A percentile compares a stretch with the other conserved stretches of the same genome.
Conservation (phyloP, 2,329 filamentous ascomycete genomes). For the Colletotrichum sp. region DNA sequence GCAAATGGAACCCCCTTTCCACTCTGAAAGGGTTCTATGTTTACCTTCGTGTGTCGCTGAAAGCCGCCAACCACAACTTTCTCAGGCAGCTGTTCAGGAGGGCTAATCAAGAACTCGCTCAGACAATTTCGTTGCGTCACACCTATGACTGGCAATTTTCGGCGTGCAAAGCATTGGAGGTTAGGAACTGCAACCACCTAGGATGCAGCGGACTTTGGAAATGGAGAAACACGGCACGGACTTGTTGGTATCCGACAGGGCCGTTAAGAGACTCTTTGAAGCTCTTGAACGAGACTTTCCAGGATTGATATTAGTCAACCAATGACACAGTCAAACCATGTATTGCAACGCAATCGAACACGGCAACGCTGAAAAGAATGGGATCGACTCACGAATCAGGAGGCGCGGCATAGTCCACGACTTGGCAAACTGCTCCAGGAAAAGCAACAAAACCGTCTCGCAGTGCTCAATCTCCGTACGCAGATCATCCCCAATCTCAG, state of each 20-base stretch:
- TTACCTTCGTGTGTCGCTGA: not conserved
- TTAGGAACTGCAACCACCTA: conserved; percentile 21
- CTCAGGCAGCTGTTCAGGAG: not conserved
- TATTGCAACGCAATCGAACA: rapidly evolving
- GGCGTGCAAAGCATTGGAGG: not conserved
- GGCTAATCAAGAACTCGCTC: not conserved
- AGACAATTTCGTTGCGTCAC: not conserved
- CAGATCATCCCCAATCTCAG: not conserved
- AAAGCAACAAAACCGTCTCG: conserved; percentile 10
- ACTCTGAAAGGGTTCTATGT: not conserved
- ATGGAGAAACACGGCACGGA: conserved; percentile 9
- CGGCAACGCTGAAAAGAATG: not conserved
- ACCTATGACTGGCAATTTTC: not conserved
- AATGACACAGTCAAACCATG: not conserved
- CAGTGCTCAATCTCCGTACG: conserved; percentile 2
- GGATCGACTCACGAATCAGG: conserved; percentile 15
- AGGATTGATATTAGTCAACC: not conserved
- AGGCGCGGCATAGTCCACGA: conserved; percentile 19
- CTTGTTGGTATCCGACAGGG: conserved; percentile 4
- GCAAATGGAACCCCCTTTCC: not conserved
- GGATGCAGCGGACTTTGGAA: conserved; percentile 23
- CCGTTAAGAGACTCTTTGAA: not conserved
- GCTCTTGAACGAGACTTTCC: not conserved
- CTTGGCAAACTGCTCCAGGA: conserved; percentile 19
- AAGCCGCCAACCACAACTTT: not conserved